Base-by-base conservation (phyloP, 371 early-diverging fungal species). In the Blakeslea trispora region DNA sequence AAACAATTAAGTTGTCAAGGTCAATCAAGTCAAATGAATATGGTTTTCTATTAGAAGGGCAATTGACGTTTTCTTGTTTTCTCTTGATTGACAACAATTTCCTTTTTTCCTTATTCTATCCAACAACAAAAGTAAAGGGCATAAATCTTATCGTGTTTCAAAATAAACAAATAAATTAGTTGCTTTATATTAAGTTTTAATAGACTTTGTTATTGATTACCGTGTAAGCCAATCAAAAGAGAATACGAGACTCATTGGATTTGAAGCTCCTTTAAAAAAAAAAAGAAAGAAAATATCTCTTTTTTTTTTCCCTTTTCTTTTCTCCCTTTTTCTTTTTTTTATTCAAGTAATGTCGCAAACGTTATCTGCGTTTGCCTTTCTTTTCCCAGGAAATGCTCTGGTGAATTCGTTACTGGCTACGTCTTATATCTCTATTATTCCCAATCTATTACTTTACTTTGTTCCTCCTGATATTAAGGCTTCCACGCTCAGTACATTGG, bases 371-470 rank as follows among this genome's bases (percentile, higher is more conserved):
- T 55, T 60, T 48, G 61, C 45, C 8, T 53, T 60, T 39, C 31
- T 88, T 41, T 85, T 85, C 55, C 84, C 85, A 32, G 85, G 86
- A 51, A 76, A 70, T 55, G 80, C 89, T 13, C 79, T 76, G 76
- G 75, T 83, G 19, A 85, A 90, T 53, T 84, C 93, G 4, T 65
- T 93, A 21, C 66, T 91, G 43, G 92, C 89, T 10, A 91, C 93
- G 1, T 78, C 88, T 19, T 93, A 93, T 64, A 91, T 93, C 55
- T 91, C 92, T 24, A 71, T 91, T 57, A 85, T 91, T 57, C 93
- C 93, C 42, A 93, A 91, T 64, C 57, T 91, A 45, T 72, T 93
- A 1, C 75, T 93, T 5, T 87, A 90, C 50, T 90, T 91, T 60
- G 89, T 91, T 5, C 93, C 93, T 23, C 84, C 90, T 41, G 77